Base-by-base conservation (phyloP, 352 stramenopile species). In the Pythium chondricola region DNA sequence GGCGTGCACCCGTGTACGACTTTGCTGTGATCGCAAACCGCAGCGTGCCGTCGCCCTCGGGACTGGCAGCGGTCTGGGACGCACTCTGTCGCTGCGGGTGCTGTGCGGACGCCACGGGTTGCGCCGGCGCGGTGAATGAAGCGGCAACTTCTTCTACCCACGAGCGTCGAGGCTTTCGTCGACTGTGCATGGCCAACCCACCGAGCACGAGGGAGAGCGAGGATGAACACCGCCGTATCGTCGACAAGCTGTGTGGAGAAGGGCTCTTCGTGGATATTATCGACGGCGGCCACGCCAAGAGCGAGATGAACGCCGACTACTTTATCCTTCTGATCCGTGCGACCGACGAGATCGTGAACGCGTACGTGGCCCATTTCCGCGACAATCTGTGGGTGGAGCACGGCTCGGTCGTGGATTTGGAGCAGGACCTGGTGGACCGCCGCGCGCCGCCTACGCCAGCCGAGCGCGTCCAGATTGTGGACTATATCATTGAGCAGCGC, bases 381-480 rank as follows among this genome's bases (percentile, higher is more conserved):
- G 78, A 74, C 30, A 67, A 89, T 3, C 61, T 87, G 38, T 91
- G 82, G 79, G 73, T 86, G 53, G 77, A 88, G 32, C 77, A 93
- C 43, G 78, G 78, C n/a, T 74, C 71, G 0, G 76, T 91, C 10
- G 72, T 73, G 11, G 82, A 93, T 55, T 76, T 93, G 61, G 68
- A 87, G 39, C 68, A 85, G 42, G 80, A 93, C 18, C 52, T 92
- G 17, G 65, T 76, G 6, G 67, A 84, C 13, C 69, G 76, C 1
- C 64, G 78, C 32, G 69, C 78, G 2, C 74, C 74, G 0, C 69
- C 74, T 20, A 90, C 81, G 7, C 80, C 83, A 8, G 83, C 83
- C 24, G 83, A 94, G 50, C 72, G 81, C 5, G 82, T 94, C 16
- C 75, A 94, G 57, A 88, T 92, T 38, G 75, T 93, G 18, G 80